A percentile compares a stretch with the other conserved stretches of the same genome.
Conservation (phyloP, 495 filamentous ascomycete species). For the Trichoderma erinaceum region DNA sequence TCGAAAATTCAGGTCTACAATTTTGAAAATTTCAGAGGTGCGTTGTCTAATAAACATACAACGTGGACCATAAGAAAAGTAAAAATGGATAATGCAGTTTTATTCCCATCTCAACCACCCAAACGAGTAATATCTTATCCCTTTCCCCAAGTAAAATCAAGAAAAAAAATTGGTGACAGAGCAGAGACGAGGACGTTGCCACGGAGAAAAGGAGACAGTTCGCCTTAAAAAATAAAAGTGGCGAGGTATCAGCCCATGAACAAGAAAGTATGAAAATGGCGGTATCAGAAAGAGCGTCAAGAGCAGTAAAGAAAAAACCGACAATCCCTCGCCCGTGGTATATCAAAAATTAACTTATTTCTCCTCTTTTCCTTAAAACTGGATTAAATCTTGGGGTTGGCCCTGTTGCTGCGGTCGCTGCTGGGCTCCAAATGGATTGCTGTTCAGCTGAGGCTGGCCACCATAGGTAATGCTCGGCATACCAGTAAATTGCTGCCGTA, state of each 20-base stretch:
- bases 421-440: constrained; percentile 68
- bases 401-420: constrained; percentile 53
- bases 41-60: constrained; percentile 4
- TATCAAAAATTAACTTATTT: neutral
- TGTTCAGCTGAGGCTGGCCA: constrained; percentile 44
- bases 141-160: constrained; percentile 4
- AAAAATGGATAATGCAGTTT: neutral
- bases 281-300: constrained; percentile 11
- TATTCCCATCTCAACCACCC: constrained; percentile 9
- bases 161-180: constrained; percentile 10
- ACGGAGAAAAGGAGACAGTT: constrained; percentile 20
- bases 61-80: neutral
- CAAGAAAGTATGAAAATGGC: neutral
- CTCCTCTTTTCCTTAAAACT: constrained; percentile 52
- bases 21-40: constrained; percentile 4
- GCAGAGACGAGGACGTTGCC: neutral
- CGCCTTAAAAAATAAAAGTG: constrained; percentile 12
- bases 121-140: neutral
- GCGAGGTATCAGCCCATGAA: constrained; percentile 18
- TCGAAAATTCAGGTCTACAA: constrained; percentile 10
- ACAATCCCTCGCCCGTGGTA: neutral
- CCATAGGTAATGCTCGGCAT: constrained; percentile 57
- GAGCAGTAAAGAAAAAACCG: constrained; percentile 12
- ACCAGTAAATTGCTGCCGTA: constrained; percentile 72
- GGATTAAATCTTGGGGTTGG: constrained; percentile 79